phyloP scores from a whole-genome alignment of 2,329 filamentous ascomycete genomes.

The Endocalyx cinctus region DNA sequence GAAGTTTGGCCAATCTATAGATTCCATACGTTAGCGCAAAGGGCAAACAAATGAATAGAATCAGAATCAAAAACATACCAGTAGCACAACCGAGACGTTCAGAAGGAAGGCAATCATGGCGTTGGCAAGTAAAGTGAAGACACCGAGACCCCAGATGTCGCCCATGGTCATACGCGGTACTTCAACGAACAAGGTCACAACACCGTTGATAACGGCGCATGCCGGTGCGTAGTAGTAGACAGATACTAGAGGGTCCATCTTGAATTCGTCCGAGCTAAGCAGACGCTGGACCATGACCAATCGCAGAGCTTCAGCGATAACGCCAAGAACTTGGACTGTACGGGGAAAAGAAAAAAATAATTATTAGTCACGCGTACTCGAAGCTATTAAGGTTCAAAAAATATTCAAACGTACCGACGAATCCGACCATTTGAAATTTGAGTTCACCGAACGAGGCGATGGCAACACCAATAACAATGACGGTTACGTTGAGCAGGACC shows the following conservation, averaged over 20 bases:
- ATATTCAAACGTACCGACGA: slow-evolving; percentile 35
- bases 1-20: slow-evolving; percentile 64
- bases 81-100: slow-evolving; percentile 78
- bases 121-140: slow-evolving; percentile 64
- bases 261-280: slow-evolving; percentile 70
- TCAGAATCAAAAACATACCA: slow-evolving; percentile 48
- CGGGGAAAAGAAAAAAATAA: no score
- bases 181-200: slow-evolving; percentile 67
- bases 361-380: no score
- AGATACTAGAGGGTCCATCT: slow-evolving; percentile 86
- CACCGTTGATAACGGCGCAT: slow-evolving; percentile 75
- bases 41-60: background rate
- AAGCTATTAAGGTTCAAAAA: no score
- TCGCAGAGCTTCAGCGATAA: slow-evolving; percentile 75
- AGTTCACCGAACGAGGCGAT: slow-evolving; percentile 61
- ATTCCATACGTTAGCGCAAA: slow-evolving; percentile 2
- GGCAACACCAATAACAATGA: slow-evolving; percentile 50
- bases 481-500: slow-evolving; percentile 44
- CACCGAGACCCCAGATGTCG: slow-evolving; percentile 62
- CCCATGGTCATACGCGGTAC: slow-evolving; percentile 59
- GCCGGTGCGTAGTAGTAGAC: slow-evolving; percentile 88
- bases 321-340: slow-evolving; percentile 66
- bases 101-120: slow-evolving; percentile 73
- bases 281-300: slow-evolving; percentile 84
- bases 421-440: slow-evolving; percentile 61